Evolutionary conservation across 75 land plant species (phyloP), one percentile per base, ranked within the genome.

Genomic region (Pinus taeda): DNA sequence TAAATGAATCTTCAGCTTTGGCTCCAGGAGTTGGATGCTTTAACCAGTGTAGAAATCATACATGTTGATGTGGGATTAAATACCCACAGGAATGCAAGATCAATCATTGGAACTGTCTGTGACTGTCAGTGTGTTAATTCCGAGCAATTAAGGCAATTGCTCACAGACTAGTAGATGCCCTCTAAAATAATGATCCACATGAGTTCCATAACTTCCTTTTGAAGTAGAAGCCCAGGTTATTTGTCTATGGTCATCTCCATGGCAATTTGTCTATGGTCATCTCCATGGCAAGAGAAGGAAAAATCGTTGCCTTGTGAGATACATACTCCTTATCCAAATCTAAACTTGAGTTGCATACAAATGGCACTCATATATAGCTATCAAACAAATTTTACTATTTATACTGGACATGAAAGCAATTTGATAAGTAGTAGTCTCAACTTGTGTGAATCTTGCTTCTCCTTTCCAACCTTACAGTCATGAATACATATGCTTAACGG

Each of bases 141-240:
- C 42, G 13, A 69, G 72, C 72, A 69, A 69, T 69, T 18, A 69
- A 42, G 72, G 49, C 49, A 69, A 69, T 69, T 69, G 72, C 72
- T 42, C 49, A 21, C 49, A 69, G 42, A 69, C 72, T 65, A 65
- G 39, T 69, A 42, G 39, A 69, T 69, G 65, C 13, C 45, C n/a
- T 39, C 12, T 6, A 69, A 69, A 42, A 42, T 45, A 69, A 42
- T 42, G 72, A 69, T 69, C 24, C 39, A 45, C 22, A 20, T 69
- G 20, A 69, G 72, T 42, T 69, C 72, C 72, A n/a, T 42, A 39
- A 8, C 53, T 69, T 69, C 53, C n/a, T 69, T 15, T 45, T 42
- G 49, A 36, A 69, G 22, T 21, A 69, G 72, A 22, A 42, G 42
- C 45, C 42, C 15, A 17, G 13, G 72, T 37, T 0, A 45, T 20